These are phyloP conservation scores for Prunus yedoensis DNA, from an alignment of 331 rosid genomes.

Conservation along the genomic window DNA sequence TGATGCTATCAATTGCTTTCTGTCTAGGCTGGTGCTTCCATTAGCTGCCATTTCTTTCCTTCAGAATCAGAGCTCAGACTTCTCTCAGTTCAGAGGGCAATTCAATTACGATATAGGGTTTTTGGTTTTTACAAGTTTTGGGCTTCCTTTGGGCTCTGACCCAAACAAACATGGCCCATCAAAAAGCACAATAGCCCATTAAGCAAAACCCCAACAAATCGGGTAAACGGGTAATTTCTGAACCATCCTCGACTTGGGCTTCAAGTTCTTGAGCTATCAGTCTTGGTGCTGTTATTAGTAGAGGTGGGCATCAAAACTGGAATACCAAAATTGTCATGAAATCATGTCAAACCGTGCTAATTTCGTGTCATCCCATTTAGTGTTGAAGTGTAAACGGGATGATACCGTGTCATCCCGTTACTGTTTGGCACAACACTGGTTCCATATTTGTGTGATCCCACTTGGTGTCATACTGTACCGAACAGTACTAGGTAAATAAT, in stretches of 20 bases:
- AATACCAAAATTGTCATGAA: too few species aligned
- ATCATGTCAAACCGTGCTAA: too few species aligned
- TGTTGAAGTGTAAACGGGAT: too few species aligned
- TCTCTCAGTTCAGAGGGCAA: not conserved
- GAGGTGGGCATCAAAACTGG: too few species aligned
- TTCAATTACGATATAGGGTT: not conserved
- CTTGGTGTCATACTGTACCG: too few species aligned
- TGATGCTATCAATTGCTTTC: slow-evolving; percentile 45
- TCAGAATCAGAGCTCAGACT: not conserved
- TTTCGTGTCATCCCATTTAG: too few species aligned
- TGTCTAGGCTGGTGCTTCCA: slow-evolving; percentile 26
- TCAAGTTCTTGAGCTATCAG: not conserved
- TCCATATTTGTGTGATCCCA: too few species aligned
- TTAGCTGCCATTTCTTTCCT: slow-evolving; percentile 51
- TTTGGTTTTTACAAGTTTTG: not conserved
- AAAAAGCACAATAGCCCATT: not conserved
- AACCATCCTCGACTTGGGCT: not conserved
- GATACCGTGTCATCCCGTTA: too few species aligned
- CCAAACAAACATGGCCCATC: not conserved
- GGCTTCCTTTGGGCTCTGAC: slow-evolving; percentile 6
- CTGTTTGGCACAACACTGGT: too few species aligned
- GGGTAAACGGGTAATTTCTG: not conserved
- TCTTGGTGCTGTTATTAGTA: not conserved
- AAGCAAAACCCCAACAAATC: not conserved
- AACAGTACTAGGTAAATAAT: too few species aligned